Evolutionary conservation across 176 grass and related monocot genomes (phyloP).

Genomic region (Aegilops speltoides): DNA sequence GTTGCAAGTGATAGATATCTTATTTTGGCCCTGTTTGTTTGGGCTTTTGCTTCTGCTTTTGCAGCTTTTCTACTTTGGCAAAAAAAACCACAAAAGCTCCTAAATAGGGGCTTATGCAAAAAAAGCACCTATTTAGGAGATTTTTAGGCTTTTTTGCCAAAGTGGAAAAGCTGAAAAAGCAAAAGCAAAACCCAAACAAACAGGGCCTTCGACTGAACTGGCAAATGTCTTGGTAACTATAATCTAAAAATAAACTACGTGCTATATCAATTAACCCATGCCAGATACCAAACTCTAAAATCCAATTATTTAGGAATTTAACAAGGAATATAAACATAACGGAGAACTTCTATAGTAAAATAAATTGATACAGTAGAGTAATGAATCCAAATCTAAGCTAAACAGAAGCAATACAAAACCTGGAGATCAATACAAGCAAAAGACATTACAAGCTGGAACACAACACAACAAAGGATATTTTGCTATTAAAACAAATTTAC

Average conservation of each 20-base stretch:
- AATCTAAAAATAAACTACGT: slow-evolving; percentile 7
- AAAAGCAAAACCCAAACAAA: too few relatives aligned
- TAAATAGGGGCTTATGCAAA: too few relatives aligned
- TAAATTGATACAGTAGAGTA: slow-evolving; percentile 16
- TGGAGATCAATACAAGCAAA: slow-evolving; percentile 5
- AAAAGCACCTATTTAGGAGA: too few relatives aligned
- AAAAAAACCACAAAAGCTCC: too few relatives aligned
- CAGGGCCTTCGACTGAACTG: background rate
- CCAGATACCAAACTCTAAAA: slow-evolving; percentile 11
- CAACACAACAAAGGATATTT: slow-evolving; percentile 20
- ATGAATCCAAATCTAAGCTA: slow-evolving; percentile 35
- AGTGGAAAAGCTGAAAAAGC: too few relatives aligned
- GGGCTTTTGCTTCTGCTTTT: too few relatives aligned
- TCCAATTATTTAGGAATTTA: slow-evolving; percentile 15
- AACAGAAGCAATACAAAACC: slow-evolving; percentile 4
- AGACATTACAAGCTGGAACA: slow-evolving; percentile 16
- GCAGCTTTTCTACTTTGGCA: too few relatives aligned
- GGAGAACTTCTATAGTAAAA: slow-evolving; percentile 11
- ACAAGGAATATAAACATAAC: background rate
- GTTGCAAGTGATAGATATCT: background rate
- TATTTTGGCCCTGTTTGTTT: background rate
- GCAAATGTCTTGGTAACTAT: background rate
- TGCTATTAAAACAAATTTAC: slow-evolving; percentile 43
- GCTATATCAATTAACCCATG: background rate
- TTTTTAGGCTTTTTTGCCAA: too few relatives aligned